Evolutionary conservation across 495 filamentous ascomycete species (phyloP).

Genomic region (Podospora anserina): DNA sequence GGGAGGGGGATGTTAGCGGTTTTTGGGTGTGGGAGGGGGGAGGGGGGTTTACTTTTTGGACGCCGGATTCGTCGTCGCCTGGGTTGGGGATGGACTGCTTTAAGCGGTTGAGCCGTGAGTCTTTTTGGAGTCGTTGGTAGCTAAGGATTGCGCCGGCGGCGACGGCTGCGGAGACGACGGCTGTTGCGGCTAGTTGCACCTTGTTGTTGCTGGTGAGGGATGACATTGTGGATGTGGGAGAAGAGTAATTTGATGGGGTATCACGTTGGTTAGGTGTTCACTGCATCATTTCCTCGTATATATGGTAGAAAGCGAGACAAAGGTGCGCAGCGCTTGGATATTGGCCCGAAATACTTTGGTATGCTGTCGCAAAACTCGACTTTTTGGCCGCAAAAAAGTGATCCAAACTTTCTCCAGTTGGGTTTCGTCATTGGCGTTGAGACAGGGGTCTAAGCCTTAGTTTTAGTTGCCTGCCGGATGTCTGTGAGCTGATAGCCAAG

Average conservation of each 20-base stretch:
- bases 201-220: conserved; percentile 39
- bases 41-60: conserved; percentile 30
- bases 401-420: not conserved
- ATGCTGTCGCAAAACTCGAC: not conserved
- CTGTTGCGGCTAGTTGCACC: conserved; percentile 69
- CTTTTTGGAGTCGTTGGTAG: conserved; percentile 62
- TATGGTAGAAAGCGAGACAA: not conserved
- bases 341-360: not conserved
- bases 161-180: conserved; percentile 69
- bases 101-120: conserved; percentile 60
- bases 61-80: conserved; percentile 32
- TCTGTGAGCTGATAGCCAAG: not conserved
- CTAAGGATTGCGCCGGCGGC: conserved; percentile 70
- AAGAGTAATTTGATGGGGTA: not conserved
- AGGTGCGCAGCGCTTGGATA: not conserved
- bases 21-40: not conserved
- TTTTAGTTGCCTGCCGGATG: not conserved
- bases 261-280: not conserved
- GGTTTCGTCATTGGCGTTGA: not conserved
- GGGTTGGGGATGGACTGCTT: conserved; percentile 70
- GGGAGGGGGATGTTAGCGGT: conserved; percentile 10
- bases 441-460: not conserved
- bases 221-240: conserved; percentile 26
- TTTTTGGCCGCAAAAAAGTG: not conserved
- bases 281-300: not conserved